Evolutionary conservation across 1,284 basidiomycete genomes (phyloP).

Genomic region (Cronartium ribicola): DNA sequence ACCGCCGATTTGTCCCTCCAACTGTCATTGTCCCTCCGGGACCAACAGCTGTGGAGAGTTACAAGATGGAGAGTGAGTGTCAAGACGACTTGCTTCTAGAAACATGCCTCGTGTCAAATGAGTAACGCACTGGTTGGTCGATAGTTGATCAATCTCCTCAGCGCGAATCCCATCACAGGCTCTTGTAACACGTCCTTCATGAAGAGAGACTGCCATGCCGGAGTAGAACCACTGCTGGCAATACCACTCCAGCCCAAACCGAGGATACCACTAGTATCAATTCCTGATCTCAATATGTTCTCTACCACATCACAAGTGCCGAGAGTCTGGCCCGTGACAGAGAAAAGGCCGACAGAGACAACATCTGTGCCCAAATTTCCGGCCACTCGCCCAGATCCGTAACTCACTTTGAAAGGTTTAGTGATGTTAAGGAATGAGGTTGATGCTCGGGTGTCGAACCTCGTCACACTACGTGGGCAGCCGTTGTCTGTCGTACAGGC

Average conservation of each 20-base stretch:
- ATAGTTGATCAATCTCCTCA: constrained; percentile 13
- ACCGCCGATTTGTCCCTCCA: constrained; percentile 29
- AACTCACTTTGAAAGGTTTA: constrained; percentile 25
- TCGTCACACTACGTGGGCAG: constrained; percentile 28
- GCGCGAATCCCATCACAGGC: constrained; percentile 37
- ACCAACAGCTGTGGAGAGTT: constrained; percentile 1
- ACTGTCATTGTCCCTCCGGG: constrained; percentile 41
- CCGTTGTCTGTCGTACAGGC: constrained; percentile 11
- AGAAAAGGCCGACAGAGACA: constrained; percentile 21
- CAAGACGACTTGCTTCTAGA: neutral
- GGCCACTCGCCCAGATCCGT: constrained; percentile 36
- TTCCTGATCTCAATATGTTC: constrained; percentile 35
- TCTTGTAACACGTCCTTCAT: constrained; percentile 26
- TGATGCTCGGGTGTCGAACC: constrained; percentile 22
- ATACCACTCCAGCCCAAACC: constrained; percentile 41
- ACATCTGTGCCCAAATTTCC: constrained; percentile 26
- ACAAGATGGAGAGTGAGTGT: neutral
- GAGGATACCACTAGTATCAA: constrained; percentile 36
- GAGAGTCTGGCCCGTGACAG: constrained; percentile 22
- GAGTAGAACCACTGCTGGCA: constrained; percentile 32
- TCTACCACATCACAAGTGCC: constrained; percentile 37
- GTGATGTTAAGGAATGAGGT: constrained; percentile 5
- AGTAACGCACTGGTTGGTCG: constrained; percentile 1
- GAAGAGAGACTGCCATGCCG: constrained; percentile 38
- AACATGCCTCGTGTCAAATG: neutral